Evolutionary conservation across 2,329 filamentous ascomycete species (phyloP).

Genomic region (Fragosphaeria purpurea): DNA sequence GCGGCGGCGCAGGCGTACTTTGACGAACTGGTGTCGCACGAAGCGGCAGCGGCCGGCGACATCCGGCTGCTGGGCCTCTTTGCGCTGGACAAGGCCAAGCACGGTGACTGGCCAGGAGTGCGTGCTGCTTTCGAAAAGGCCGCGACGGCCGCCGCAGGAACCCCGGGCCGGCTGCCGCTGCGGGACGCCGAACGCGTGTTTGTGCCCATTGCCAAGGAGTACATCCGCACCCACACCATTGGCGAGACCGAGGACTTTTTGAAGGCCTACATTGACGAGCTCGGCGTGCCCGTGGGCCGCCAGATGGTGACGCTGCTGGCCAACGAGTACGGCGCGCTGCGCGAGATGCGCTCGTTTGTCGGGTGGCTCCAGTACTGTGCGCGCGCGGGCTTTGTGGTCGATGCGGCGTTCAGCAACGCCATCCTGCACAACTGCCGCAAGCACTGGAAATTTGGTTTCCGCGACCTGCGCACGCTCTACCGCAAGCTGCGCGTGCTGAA

Average conservation of each 20-base stretch:
- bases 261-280: slow-evolving; percentile 32
- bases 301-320: slow-evolving; percentile 32
- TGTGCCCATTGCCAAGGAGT: slow-evolving; percentile 29
- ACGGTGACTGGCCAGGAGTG: slow-evolving; percentile 32
- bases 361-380: slow-evolving; percentile 32
- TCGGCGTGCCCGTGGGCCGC: slow-evolving; percentile 25
- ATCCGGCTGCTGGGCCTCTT: slow-evolving; percentile 26
- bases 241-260: slow-evolving; percentile 31
- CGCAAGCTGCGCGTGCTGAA: slow-evolving; percentile 22
- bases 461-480: slow-evolving; percentile 25
- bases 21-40: slow-evolving; percentile 15
- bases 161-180: background rate
- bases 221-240: slow-evolving; percentile 26
- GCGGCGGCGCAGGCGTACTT: slow-evolving; percentile 22
- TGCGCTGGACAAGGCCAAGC: slow-evolving; percentile 25
- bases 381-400: slow-evolving; percentile 24
- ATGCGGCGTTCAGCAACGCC: slow-evolving; percentile 28
- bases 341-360: slow-evolving; percentile 27
- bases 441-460: slow-evolving; percentile 28
- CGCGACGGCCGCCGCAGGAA: slow-evolving; percentile 8
- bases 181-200: slow-evolving; percentile 23
- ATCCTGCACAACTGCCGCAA: slow-evolving; percentile 28
- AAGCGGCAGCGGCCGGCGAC: slow-evolving; percentile 20
- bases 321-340: slow-evolving; percentile 30
- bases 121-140: slow-evolving; percentile 20